Conservation (phyloP, 495 filamentous ascomycete species). For the Apiosordaria backusii region DNA sequence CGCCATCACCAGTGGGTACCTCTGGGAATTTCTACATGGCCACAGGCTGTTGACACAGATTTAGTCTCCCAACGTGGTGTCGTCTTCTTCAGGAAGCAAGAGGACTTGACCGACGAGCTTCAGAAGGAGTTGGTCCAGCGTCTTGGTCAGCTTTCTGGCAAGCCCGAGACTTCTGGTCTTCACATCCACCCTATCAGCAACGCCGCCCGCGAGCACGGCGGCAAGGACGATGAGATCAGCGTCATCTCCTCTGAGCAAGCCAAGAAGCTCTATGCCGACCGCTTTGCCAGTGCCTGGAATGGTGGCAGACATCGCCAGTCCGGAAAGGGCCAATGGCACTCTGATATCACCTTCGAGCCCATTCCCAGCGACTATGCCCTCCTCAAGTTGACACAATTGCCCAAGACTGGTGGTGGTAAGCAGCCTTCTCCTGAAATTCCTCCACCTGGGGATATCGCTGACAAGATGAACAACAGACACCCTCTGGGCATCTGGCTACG, state of each 20-base stretch:
- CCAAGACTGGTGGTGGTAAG: slow-evolving; percentile 66
- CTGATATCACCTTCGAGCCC: slow-evolving; percentile 67
- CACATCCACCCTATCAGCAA: slow-evolving; percentile 74
- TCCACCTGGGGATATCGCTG: not conserved
- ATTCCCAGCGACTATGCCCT: slow-evolving; percentile 63
- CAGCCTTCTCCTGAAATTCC: not conserved
- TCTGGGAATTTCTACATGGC: not conserved
- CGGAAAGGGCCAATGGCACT: slow-evolving; percentile 57
- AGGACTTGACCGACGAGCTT: slow-evolving; percentile 58
- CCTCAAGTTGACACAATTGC: slow-evolving; percentile 58
- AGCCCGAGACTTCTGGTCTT: slow-evolving; percentile 60
- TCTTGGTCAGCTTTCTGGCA: slow-evolving; percentile 63
- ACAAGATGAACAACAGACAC: slow-evolving; percentile 48
- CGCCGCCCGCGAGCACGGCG: slow-evolving; percentile 53
- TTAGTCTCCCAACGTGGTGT: slow-evolving; percentile 76
- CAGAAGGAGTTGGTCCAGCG: slow-evolving; percentile 66
- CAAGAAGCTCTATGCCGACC: slow-evolving; percentile 53
- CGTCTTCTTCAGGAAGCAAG: slow-evolving; percentile 76
- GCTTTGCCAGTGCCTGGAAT: slow-evolving; percentile 17
- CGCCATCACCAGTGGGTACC: slow-evolving; percentile 45
- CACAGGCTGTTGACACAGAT: not conserved
- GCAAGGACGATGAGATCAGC: slow-evolving; percentile 67
- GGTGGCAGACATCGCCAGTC: slow-evolving; percentile 35
- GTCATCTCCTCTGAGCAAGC: slow-evolving; percentile 60
- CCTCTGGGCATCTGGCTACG: slow-evolving; percentile 73